Evolutionary conservation across 164 flowering plant genomes (phyloP).

Genomic region (Aristolochia fimbriata): DNA sequence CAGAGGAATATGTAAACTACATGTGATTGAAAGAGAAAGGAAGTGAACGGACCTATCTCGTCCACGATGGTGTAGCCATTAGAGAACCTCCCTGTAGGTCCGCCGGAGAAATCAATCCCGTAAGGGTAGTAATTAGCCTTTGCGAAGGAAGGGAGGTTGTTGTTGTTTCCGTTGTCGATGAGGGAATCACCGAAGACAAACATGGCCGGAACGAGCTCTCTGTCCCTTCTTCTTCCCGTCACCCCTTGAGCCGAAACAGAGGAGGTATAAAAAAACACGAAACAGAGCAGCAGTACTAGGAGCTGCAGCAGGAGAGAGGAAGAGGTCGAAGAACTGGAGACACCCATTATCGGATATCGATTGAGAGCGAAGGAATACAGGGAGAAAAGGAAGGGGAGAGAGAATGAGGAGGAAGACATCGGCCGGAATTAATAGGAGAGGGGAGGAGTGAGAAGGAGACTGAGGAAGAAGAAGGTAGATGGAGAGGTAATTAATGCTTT

Average conservation of each 20-base stretch:
- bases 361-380: not conserved
- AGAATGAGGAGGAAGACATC: not conserved
- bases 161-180: conserved; percentile 80
- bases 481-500: conserved; percentile 18
- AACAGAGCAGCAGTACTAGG: not conserved
- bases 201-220: conserved; percentile 56
- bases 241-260: conserved; percentile 4
- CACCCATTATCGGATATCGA: too few relatives aligned
- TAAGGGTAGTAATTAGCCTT: conserved; percentile 88
- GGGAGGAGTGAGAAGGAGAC: conserved; percentile 8
- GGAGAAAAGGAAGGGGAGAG: not conserved
- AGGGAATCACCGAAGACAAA: conserved; percentile 76
- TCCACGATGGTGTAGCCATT: conserved; percentile 88
- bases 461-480: conserved; percentile 12
- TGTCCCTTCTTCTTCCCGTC: conserved; percentile 4
- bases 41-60: conserved; percentile 31
- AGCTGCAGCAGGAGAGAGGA: not conserved
- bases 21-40: not conserved
- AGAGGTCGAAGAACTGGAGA: not conserved
- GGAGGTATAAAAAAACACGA: not conserved
- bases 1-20: too few relatives aligned
- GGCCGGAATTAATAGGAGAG: conserved; percentile 3
- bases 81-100: conserved; percentile 86
- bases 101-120: conserved; percentile 77
- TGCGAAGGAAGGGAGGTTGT: conserved; percentile 68